These are phyloP conservation scores for Candida krabiensis DNA, from an alignment of 805 yeast genomes.

Conservation along the genomic window DNA sequence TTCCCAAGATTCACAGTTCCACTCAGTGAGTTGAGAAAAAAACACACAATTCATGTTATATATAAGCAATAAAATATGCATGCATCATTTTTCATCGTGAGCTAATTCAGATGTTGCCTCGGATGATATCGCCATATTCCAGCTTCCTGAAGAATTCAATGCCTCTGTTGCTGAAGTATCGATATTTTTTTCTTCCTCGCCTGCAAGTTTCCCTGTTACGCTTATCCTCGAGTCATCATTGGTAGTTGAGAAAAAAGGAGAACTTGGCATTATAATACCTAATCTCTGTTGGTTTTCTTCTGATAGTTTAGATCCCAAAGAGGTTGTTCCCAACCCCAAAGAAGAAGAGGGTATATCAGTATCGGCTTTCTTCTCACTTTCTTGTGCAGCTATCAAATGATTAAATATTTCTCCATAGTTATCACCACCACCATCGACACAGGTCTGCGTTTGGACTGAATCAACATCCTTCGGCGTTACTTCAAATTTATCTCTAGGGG, in stretches of 20 bases:
- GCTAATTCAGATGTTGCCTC: constrained; percentile 27
- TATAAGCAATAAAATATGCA: too few relatives aligned
- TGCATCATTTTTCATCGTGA: constrained; percentile 13
- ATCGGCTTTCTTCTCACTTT: constrained; percentile 1
- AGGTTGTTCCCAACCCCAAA: not conserved
- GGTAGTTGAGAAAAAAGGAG: constrained; percentile 29
- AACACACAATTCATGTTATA: too few relatives aligned
- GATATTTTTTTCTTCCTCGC: constrained; percentile 16
- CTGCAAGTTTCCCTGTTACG: constrained; percentile 3
- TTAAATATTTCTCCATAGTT: constrained; percentile 10
- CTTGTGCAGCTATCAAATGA: constrained; percentile 7
- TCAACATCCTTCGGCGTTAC: constrained; percentile 26
- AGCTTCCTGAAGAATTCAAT: constrained; percentile 18
- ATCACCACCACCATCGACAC: constrained; percentile 14
- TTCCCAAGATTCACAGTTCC: too few relatives aligned
- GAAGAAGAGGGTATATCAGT: not conserved
- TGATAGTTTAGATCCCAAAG: not conserved
- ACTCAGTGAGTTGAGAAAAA: too few relatives aligned
- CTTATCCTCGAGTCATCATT: constrained; percentile 9
- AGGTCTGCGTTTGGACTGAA: constrained; percentile 26
- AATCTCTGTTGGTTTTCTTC: constrained; percentile 8
- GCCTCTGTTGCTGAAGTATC: constrained; percentile 26
- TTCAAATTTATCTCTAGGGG: constrained; percentile 28
- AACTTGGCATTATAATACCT: constrained; percentile 32
- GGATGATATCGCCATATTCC: constrained; percentile 28